These are phyloP conservation scores for Epithemia pelagica DNA, from an alignment of 108 stramenopile genomes.

Conservation along the genomic window DNA sequence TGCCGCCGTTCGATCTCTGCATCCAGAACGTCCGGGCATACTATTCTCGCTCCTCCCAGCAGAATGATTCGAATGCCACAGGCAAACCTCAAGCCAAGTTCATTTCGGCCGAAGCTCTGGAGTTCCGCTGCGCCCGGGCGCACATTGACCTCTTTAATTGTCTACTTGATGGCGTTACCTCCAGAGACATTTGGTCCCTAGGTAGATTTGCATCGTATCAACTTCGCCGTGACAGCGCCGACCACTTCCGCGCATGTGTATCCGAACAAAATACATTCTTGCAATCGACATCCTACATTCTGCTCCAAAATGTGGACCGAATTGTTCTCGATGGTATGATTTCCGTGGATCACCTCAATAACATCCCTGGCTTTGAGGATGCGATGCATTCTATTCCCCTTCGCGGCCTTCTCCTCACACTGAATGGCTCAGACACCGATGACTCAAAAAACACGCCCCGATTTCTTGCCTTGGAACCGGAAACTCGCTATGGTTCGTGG, in stretches of 20 bases:
- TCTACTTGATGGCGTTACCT: background rate
- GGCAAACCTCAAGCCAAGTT: background rate
- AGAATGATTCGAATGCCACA: background rate
- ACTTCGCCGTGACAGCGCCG: background rate
- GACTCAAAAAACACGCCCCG: too few relatives aligned
- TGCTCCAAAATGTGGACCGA: background rate
- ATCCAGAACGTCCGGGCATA: background rate
- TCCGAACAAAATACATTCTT: background rate
- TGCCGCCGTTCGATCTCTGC: background rate
- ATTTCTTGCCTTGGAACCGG: background rate
- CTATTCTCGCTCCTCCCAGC: background rate
- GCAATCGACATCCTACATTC: background rate
- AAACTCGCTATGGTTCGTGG: background rate
- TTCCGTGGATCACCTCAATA: background rate
- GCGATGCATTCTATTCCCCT: background rate
- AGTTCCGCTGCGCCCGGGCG: background rate
- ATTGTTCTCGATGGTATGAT: background rate
- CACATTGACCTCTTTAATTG: background rate
- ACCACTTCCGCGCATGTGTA: background rate
- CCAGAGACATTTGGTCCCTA: background rate
- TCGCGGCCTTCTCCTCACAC: background rate
- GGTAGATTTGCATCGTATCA: background rate
- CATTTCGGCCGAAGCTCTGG: background rate
- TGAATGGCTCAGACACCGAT: background rate
- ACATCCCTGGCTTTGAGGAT: background rate